These are phyloP conservation scores for Heteromeles arbutifolia DNA, from an alignment of 306 rosid species.

Conservation along the genomic window DNA sequence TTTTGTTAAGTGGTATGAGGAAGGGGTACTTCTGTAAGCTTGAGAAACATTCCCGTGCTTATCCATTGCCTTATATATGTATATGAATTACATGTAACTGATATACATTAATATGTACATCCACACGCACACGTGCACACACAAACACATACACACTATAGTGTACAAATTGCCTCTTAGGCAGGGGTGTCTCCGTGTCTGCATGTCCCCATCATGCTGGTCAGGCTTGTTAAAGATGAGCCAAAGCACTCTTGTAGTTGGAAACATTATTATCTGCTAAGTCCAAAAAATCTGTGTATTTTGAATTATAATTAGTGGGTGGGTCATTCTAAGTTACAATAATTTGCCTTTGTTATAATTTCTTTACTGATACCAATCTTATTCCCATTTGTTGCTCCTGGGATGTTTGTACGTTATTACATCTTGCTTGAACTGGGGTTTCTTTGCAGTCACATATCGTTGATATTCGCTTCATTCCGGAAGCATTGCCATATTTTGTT, in stretches of 20 bases:
- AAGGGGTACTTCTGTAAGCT: neutral
- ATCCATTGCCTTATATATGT: neutral
- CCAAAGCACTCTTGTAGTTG: neutral
- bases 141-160: neutral
- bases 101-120: neutral
- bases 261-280: neutral
- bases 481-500: constrained; percentile 92
- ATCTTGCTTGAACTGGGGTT: constrained; percentile 7
- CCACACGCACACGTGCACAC: too few relatives aligned
- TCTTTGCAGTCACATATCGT: constrained; percentile 66
- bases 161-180: neutral
- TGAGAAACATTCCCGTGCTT: neutral
- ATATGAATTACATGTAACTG: neutral
- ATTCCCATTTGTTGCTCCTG: neutral
- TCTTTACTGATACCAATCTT: neutral
- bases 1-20: neutral
- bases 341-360: neutral
- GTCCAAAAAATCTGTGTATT: neutral
- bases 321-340: neutral
- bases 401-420: constrained; percentile 15
- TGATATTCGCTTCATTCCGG: constrained; percentile 82
- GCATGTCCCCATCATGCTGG: neutral
- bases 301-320: neutral
- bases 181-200: neutral
- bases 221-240: neutral